Base-by-base conservation (phyloP, 805 yeast genomes). In the Debaryomyces tyrocola region DNA sequence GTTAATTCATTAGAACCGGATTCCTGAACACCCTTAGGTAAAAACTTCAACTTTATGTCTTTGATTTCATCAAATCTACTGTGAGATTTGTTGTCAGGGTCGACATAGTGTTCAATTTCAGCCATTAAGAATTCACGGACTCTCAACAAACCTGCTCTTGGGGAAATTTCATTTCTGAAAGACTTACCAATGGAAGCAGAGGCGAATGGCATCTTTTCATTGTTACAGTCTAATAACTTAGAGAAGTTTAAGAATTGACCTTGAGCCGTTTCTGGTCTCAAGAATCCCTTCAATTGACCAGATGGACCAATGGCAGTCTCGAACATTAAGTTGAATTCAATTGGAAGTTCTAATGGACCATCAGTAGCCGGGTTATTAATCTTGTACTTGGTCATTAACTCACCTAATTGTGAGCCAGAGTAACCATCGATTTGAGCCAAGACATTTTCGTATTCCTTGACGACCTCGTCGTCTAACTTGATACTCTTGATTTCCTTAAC, bases 71-170 rank as follows among this genome's bases (percentile, higher is more conserved):
- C 73, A 69, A 94, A 95, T 56, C 85, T 83, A 38, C 84, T 77
- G 71, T 94, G 99, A 27, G 76, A 67, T 74, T 94, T 94, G 73
- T 91, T 79, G 40, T 75, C 73, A 49, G 99, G 99, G 67, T 94
- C 99, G 55, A 95, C 97, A 63, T 82, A 94, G 73, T 94, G 99
- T 76, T 94, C 99, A 64, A 94, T 91, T 79, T 94, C 99, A 48
- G 98, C 99, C 99, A 94, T 94, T 66, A 94, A 77, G 69, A 94
- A 94, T 77, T 94, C 99, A 73, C 99, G 90, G 48, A 95, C 99
- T 74, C 99, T 87, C 67, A 94, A 79, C 58, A 94, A 78, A 59
- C 99, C 99, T 21, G 98, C 88, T 71, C 99, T 85, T 59, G 99
- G 99, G 41, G 97, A 90, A 62, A 94, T 94, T 77, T 94, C 99